These are phyloP conservation scores for Penicillium simplicissimum DNA, from an alignment of 495 filamentous ascomycete species.

Conservation along the genomic window DNA sequence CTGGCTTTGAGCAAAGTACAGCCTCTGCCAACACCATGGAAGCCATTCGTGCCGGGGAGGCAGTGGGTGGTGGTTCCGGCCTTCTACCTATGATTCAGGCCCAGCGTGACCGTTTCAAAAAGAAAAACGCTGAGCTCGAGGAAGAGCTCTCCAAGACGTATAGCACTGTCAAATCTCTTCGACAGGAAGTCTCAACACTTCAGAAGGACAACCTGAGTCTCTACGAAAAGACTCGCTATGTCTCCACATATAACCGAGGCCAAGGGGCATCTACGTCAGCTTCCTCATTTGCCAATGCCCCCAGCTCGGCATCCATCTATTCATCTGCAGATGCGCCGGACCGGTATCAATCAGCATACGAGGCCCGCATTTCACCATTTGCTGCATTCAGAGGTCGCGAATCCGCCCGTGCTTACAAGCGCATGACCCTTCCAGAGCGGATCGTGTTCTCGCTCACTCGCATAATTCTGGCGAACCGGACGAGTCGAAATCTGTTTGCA, in stretches of 20 bases:
- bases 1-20: conserved; percentile 73
- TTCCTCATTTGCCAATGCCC: conserved; percentile 68
- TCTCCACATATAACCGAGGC: conserved; percentile 82
- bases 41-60: conserved; percentile 63
- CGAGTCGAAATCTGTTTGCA: conserved; percentile 93
- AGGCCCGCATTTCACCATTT: conserved; percentile 92
- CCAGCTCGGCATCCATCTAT: conserved; percentile 72
- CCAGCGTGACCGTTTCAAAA: conserved; percentile 97
- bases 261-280: conserved; percentile 65
- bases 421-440: conserved; percentile 90
- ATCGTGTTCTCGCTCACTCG: conserved; percentile 88
- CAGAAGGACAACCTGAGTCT: conserved; percentile 96
- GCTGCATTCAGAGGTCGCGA: conserved; percentile 92
- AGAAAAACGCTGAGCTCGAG: conserved; percentile 89
- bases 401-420: conserved; percentile 86
- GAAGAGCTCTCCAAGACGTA: conserved; percentile 84
- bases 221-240: conserved; percentile 97
- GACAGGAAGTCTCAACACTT: conserved; percentile 86
- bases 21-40: conserved; percentile 53
- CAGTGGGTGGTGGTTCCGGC: conserved; percentile 79
- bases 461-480: conserved; percentile 85
- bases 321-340: conserved; percentile 64
- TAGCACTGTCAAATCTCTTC: conserved; percentile 76
- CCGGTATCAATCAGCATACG: conserved; percentile 90
- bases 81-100: conserved; percentile 98